Percentiles rank a stretch among this genome's conserved stretches.
phyloP scores from a whole-genome alignment of 1,284 basidiomycete species.

The Gymnopus androsaceus region DNA sequence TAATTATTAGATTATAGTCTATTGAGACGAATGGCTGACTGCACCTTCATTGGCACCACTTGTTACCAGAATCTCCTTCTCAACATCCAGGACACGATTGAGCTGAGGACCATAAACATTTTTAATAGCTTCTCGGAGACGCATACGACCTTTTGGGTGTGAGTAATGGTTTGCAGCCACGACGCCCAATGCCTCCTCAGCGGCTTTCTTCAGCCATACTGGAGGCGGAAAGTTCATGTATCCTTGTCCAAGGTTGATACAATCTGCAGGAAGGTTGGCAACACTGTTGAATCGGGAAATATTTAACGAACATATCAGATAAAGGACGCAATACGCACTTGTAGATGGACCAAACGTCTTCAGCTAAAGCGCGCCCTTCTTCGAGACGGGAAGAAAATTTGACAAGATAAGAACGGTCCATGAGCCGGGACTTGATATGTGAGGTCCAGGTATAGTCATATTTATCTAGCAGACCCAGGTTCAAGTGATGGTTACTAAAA shows the following conservation, averaged over 20 bases:
- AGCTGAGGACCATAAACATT: slow-evolving; percentile 76
- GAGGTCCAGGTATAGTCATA: no score
- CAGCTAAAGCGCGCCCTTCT: slow-evolving; percentile 73
- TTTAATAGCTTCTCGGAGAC: slow-evolving; percentile 84
- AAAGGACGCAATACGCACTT: slow-evolving; percentile 58
- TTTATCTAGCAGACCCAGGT: no score
- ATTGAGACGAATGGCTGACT: slow-evolving; percentile 15
- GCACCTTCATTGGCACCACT: slow-evolving; percentile 95
- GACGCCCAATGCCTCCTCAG: slow-evolving; percentile 67
- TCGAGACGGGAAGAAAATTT: slow-evolving; percentile 67
- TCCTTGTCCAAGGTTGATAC: slow-evolving; percentile 91
- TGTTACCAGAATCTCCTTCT: slow-evolving; percentile 90
- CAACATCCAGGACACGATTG: slow-evolving; percentile 75
- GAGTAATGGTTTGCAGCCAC: slow-evolving; percentile 87
- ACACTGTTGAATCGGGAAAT: slow-evolving; percentile 48
- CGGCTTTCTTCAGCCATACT: slow-evolving; percentile 79
- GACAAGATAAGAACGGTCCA: slow-evolving; percentile 40
- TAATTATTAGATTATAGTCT: background rate
- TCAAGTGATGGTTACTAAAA: no score
- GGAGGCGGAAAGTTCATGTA: slow-evolving; percentile 94
- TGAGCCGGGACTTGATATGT: no score
- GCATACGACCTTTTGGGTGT: slow-evolving; percentile 84
- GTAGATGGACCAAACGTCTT: slow-evolving; percentile 93
- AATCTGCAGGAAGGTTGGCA: slow-evolving; percentile 82
- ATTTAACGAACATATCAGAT: slow-evolving; percentile 8